Conservation (phyloP, 2,329 filamentous ascomycete genomes). For the Penicillium sp. region DNA sequence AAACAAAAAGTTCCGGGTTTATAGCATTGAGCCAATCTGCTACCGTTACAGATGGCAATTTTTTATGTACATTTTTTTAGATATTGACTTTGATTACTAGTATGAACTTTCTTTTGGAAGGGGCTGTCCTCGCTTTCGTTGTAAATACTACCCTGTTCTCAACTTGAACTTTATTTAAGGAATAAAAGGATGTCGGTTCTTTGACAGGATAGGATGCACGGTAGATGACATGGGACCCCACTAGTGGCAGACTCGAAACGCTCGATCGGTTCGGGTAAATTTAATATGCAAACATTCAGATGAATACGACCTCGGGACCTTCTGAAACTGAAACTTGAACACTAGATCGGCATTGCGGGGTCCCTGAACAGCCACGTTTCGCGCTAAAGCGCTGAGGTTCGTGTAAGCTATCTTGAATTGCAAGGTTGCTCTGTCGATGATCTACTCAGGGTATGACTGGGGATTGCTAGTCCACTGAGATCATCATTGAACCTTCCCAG, state of each 20-base stretch:
- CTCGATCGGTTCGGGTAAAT: background rate
- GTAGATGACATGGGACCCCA: too few relatives aligned
- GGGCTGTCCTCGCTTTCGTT: background rate
- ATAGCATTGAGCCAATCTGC: background rate
- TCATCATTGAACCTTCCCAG: background rate
- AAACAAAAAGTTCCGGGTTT: conserved; percentile 8
- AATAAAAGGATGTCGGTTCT: background rate
- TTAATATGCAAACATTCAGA: background rate
- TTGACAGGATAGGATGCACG: background rate
- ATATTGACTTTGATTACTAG: background rate
- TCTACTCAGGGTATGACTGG: background rate
- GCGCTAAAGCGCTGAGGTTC: background rate
- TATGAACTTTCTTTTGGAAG: background rate
- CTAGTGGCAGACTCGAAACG: too few relatives aligned
- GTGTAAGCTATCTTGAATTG: background rate
- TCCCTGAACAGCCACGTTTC: background rate
- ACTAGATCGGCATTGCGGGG: conserved; percentile 9
- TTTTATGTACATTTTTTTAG: background rate
- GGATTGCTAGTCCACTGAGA: background rate
- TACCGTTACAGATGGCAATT: background rate
- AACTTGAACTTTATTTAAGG: too few relatives aligned
- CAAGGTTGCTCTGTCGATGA: background rate
- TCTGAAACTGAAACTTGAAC: conserved; percentile 10
- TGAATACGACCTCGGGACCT: conserved; percentile 1
- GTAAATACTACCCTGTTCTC: background rate